Base-by-base conservation (phyloP, 73 alveolate genomes). In the Strombidium stylifer region DNA sequence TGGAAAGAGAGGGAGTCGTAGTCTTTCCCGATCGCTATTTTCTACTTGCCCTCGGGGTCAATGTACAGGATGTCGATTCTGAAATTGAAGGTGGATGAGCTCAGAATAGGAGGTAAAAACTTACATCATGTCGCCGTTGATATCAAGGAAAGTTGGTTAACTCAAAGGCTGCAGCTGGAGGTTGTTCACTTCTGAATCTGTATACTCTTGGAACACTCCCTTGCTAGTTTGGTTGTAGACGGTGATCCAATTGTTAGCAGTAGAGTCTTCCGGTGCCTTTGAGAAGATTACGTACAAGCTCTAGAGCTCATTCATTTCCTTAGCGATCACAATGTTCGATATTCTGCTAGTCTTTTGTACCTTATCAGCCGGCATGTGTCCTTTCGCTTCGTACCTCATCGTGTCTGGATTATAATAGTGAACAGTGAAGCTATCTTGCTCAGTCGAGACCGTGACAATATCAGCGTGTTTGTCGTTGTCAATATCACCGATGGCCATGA, bases 91-190 rank as follows among this genome's bases (percentile, higher is more conserved):
- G 5, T 7, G 16, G 15, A n/a, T n/a, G n/a, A n/a, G n/a, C 23
- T 46, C 80, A 16, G 31, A 45, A 12, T 11, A 7, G 50, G 14
- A 68, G 14, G 51, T 14, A 14, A 68, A 20, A 34, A 50, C 81
- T 1, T 62, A 47, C 49, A n/a, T 54, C 36, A 57, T 49, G 32
- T 77, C 89, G 2, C 89, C 89, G 45, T 77, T 57, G 10, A 77
- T 14, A 30, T 77, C 89, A 16, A 59, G 56, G 27, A 55, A 40
- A 70, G 55, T 66, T 1, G 89, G 89, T 10, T 32, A 32, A 10
- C 42, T 32, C 4, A 6, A 6, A 32, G 4, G 10, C n/a, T 4
- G n/a, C 4, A 32, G 4, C 42, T 4, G 4, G n/a, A 32, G 42
- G 10, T 32, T 32, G n/a, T 32, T 6, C 10, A 6, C 42, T 6